Evolutionary conservation across 148 eudicot genomes (phyloP), one percentile per base, ranked within the genome.

Genomic region (Arbutus unedo): DNA sequence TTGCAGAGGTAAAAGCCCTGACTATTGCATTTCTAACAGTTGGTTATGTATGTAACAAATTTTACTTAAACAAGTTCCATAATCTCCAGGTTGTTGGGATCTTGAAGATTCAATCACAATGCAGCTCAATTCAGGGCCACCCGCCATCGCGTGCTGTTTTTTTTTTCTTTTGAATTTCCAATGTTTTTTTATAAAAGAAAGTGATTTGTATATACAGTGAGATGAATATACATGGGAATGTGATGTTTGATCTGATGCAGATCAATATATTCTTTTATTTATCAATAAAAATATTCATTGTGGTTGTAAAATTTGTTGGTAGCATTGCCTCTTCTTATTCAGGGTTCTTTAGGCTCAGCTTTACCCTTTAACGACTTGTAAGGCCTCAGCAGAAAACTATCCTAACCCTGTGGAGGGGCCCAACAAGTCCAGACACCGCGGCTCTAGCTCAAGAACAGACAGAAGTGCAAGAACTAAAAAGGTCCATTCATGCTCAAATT

Each of bases 81-180:
- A 15, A 57, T 60, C 43, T 87, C 44, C 85, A 92, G 97, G 91
- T 89, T 90, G 91, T 90, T 92, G 64, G 93, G 95, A 83, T 87
- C 90, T 81, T 92, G 88, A 89, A 49, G 47, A 23, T 67, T 45
- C 47, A n/a, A 59, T 8, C 31, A 74, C 44, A 57, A 23, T 1
- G 79, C 59, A 11, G 62, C 83, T 47, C 25, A 44, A 43, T 50
- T 80, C 51, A 62, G 15, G 11, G 71, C 48, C 38, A 4, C 3
- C 47, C 31, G 10, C 2, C 51, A 57, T 19, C 1, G 15, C 38
- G 49, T 23, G 18, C 21, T 51, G 4, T 45, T 78, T 59, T 44
- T 59, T 78, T 2, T 38, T 4, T 2, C 18, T 43, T 41, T 31
- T 55, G 7, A 10, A 77, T 77, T 21, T 64, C 23, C 31, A 62